Evolutionary conservation across 169 alveolate genomes (phyloP).

Genomic region (Plasmodium vinckei): DNA sequence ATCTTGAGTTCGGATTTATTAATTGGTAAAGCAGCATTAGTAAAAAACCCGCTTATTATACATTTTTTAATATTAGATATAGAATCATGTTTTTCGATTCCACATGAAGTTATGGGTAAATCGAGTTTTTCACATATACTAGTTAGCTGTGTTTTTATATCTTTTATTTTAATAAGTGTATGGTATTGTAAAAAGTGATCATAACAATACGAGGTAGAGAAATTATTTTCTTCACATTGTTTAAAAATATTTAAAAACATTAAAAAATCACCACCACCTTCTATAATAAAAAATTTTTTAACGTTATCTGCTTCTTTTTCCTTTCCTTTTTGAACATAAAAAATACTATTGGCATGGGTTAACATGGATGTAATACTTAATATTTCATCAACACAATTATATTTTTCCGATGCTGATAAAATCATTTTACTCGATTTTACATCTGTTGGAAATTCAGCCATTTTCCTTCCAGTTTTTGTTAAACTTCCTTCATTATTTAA

Average conservation of each 20-base stretch:
- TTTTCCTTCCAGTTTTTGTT: slow-evolving; percentile 96
- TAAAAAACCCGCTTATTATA: slow-evolving; percentile 71
- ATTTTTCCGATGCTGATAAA: slow-evolving; percentile 91
- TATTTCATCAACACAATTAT: slow-evolving; percentile 96
- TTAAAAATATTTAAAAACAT: slow-evolving; percentile 96
- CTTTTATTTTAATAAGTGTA: slow-evolving; percentile 97
- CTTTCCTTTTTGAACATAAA: slow-evolving; percentile 98
- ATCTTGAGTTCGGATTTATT: slow-evolving; percentile 66
- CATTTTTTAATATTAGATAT: slow-evolving; percentile 57
- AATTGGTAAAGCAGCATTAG: slow-evolving; percentile 68
- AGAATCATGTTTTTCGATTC: slow-evolving; percentile 57
- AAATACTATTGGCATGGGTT: slow-evolving; percentile 96
- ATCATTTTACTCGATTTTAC: slow-evolving; percentile 96
- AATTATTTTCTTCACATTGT: slow-evolving; percentile 98
- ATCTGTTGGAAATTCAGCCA: slow-evolving; percentile 99
- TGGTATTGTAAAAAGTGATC: slow-evolving; percentile 97
- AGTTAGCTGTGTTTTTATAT: slow-evolving; percentile 95
- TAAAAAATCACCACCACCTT: slow-evolving; percentile 98
- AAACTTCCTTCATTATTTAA: slow-evolving; percentile 97
- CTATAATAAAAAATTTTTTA: slow-evolving; percentile 94
- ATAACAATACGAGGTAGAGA: slow-evolving; percentile 95
- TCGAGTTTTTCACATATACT: slow-evolving; percentile 86
- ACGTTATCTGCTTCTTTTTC: slow-evolving; percentile 98
- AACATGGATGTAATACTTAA: slow-evolving; percentile 98
- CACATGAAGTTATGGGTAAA: slow-evolving; percentile 81